Conservation (phyloP, 371 early-diverging fungal genomes). For the Mucor plumbeus region DNA sequence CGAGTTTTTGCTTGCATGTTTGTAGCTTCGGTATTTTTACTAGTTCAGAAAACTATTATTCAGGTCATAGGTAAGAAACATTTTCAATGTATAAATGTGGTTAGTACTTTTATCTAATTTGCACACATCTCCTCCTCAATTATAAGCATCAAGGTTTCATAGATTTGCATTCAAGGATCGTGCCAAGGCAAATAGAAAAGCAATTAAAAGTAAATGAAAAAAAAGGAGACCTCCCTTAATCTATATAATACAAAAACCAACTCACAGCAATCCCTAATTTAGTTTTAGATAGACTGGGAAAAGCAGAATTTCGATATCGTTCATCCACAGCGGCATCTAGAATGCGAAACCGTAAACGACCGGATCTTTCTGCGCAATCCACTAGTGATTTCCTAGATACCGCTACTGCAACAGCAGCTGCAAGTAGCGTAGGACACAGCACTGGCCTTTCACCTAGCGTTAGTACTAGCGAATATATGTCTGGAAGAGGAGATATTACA, state of each 20-base stretch:
- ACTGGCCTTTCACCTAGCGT: background rate
- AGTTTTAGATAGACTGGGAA: conserved; percentile 1
- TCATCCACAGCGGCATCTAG: background rate
- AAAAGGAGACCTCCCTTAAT: background rate
- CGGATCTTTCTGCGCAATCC: background rate
- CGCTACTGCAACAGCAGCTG: background rate
- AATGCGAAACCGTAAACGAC: conserved; percentile 12
- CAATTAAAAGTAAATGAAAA: background rate
- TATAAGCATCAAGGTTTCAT: conserved; percentile 51
- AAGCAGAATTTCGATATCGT: conserved; percentile 1
- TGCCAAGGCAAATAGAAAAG: conserved; percentile 5
- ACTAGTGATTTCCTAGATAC: conserved; percentile 1
- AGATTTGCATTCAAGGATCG: conserved; percentile 53
- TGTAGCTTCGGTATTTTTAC: conserved; percentile 33
- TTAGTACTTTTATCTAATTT: conserved; percentile 1
- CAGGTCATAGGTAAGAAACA: conserved; percentile 31
- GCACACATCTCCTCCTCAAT: background rate
- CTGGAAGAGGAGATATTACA: background rate
- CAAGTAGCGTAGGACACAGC: background rate
- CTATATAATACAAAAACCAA: background rate
- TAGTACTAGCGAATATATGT: background rate
- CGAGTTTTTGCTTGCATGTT: conserved; percentile 40
- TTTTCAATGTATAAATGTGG: conserved; percentile 6
- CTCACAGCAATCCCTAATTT: background rate
- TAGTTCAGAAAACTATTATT: conserved; percentile 40